phyloP scores from a whole-genome alignment of 169 alveolate genomes.

The Plasmodium berghei region DNA sequence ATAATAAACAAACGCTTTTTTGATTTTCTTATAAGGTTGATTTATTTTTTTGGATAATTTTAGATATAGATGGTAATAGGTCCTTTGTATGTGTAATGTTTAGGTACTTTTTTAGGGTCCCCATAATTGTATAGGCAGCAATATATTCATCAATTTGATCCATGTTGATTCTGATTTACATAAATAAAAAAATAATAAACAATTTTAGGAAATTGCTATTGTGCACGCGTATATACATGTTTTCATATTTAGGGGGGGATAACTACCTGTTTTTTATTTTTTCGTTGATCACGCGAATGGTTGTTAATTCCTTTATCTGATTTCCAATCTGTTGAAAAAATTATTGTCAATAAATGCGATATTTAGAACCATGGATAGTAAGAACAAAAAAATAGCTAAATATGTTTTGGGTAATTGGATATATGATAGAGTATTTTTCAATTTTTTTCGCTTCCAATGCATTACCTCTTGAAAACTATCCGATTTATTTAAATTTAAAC shows the following conservation, averaged over 20 bases:
- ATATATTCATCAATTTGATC: conserved; percentile 69
- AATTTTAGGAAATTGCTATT: not conserved
- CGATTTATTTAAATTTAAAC: conserved; percentile 56
- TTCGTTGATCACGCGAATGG: conserved; percentile 41
- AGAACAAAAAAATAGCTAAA: not conserved
- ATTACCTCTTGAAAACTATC: conserved; percentile 66
- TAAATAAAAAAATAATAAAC: not conserved
- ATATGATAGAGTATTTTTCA: no score
- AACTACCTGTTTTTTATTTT: conserved; percentile 63
- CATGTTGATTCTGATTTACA: conserved; percentile 20
- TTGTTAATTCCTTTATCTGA: conserved; percentile 33
- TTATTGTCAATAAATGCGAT: no score
- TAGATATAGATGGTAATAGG: conserved; percentile 74
- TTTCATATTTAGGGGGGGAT: not conserved
- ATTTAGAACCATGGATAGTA: not conserved
- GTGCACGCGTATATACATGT: not conserved
- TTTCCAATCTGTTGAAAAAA: conserved; percentile 41
- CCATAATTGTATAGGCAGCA: conserved; percentile 72
- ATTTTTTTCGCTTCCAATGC: no score
- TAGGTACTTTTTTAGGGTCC: conserved; percentile 54
- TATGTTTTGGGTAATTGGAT: no score
- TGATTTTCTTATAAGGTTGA: not conserved
- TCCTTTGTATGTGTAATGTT: conserved; percentile 66
- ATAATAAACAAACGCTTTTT: no score
- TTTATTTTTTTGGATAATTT: conserved; percentile 59